Base-by-base conservation (phyloP, 108 stramenopile genomes). In the Licmophora abbreviata region DNA sequence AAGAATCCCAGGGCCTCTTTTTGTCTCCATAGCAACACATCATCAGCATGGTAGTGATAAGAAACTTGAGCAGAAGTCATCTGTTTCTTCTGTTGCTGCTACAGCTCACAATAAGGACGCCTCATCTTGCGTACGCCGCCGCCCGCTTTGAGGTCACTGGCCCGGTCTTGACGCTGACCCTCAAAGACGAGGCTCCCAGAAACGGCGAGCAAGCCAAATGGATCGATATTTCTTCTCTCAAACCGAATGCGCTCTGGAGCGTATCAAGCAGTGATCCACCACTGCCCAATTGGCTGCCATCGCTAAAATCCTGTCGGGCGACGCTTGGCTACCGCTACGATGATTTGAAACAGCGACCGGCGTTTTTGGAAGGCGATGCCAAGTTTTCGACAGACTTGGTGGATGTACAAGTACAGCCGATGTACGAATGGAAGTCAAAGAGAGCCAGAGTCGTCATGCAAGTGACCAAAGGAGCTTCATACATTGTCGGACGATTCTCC, bases 281-380 rank as follows among this genome's bases (percentile, higher is more conserved):
- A 5, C 28, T 64, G 18, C 51, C 73, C 41, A 51, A 64, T 38
- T 64, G 67, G 73, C 27, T 61, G 8, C 73, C 73, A n/a, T 18
- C 18, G 10, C 53, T 58, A 32, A 66, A 74, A 54, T 64, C 59
- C 11, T 30, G 65, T 2, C 47, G 53, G 28, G 54, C 56, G 4
- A 64, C 44, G 4, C 18, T 64, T 1, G 66, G 56, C 23, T 74
- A 74, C 47, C 18, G 52, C 7, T 60, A 73, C 34, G 28, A 66
- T 27, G 43, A 42, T 22, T 20, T 52, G 41, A 48, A 51, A 33
- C 48, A 44, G 22, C 12, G 56, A 18, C 68, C 68, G 23, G 45
- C 55, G 34, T 40, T 48, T 23, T 32, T 69, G 18, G 68, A 69
- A 29, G 43, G 50, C 3, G 59, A 56, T 35, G 21, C 37, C 9